Evolutionary conservation across 192 early-diverging fungal species (phyloP).

Genomic region (Coemansia sp.): DNA sequence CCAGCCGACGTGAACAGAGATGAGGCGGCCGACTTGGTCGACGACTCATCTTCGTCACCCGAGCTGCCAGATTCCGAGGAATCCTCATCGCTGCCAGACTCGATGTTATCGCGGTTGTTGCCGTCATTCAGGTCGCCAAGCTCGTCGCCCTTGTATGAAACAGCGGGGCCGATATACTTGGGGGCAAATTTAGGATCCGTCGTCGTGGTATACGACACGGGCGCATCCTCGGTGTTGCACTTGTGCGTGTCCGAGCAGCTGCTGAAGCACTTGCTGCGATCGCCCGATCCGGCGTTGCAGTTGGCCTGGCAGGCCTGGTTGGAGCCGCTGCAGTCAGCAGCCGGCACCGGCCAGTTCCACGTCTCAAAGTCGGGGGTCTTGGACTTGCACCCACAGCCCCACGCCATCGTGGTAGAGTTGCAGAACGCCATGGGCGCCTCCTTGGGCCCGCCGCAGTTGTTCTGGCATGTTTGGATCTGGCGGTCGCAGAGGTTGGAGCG

Average conservation of each 20-base stretch:
- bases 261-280: conserved; percentile 30
- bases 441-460: conserved; percentile 49
- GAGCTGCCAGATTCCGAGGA: conserved; percentile 2
- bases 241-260: conserved; percentile 38
- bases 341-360: conserved; percentile 52
- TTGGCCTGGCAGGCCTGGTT: conserved; percentile 26
- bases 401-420: conserved; percentile 54
- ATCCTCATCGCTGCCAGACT: not conserved
- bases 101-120: conserved; percentile 31
- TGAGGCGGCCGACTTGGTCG: conserved; percentile 1
- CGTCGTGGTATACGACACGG: conserved; percentile 44
- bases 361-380: conserved; percentile 46
- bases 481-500: conserved; percentile 43
- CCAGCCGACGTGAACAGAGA: conserved; percentile 15
- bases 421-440: conserved; percentile 54
- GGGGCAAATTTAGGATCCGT: conserved; percentile 12
- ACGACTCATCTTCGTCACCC: not conserved
- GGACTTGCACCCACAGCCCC: conserved; percentile 54
- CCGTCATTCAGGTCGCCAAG: conserved; percentile 50
- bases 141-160: conserved; percentile 49
- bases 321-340: conserved; percentile 48
- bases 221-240: conserved; percentile 52
- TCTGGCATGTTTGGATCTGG: conserved; percentile 49
- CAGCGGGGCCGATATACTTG: conserved; percentile 44
- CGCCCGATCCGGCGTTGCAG: conserved; percentile 25